phyloP scores from a whole-genome alignment of 2,329 filamentous ascomycete species.

The Aplosporella prunicola region DNA sequence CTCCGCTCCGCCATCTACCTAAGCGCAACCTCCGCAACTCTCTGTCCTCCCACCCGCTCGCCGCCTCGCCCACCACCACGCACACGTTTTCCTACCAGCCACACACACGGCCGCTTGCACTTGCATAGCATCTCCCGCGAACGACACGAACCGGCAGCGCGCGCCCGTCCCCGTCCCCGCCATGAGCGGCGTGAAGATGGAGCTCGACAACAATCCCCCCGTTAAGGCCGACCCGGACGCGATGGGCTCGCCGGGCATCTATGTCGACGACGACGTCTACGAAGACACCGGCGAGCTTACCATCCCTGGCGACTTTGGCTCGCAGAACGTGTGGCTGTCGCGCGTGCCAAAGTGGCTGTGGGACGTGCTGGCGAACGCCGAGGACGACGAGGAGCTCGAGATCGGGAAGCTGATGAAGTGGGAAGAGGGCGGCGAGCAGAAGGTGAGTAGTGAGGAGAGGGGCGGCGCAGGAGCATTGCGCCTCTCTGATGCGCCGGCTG shows the following conservation, averaged over 20 bases:
- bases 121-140: too few relatives aligned
- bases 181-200: constrained; percentile 33
- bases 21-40: too few relatives aligned
- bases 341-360: constrained; percentile 32
- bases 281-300: constrained; percentile 36
- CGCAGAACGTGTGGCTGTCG: constrained; percentile 26
- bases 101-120: too few relatives aligned
- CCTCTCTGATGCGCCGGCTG: neutral
- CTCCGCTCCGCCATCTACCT: too few relatives aligned
- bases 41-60: too few relatives aligned
- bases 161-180: constrained; percentile 10
- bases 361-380: constrained; percentile 24
- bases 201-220: constrained; percentile 27
- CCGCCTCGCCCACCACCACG: too few relatives aligned
- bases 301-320: constrained; percentile 19
- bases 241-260: constrained; percentile 21
- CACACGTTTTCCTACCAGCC: too few relatives aligned
- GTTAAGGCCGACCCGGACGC: constrained; percentile 25
- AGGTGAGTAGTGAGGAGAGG: too few relatives aligned
- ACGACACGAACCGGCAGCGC: too few relatives aligned
- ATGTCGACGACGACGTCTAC: constrained; percentile 33
- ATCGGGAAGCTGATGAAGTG: constrained; percentile 23
- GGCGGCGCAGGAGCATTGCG: neutral
- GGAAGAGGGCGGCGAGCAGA: constrained; percentile 7
- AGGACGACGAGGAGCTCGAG: constrained; percentile 29